phyloP scores from a whole-genome alignment of 169 alveolate species.

The Cryptosporidium andersoni region DNA sequence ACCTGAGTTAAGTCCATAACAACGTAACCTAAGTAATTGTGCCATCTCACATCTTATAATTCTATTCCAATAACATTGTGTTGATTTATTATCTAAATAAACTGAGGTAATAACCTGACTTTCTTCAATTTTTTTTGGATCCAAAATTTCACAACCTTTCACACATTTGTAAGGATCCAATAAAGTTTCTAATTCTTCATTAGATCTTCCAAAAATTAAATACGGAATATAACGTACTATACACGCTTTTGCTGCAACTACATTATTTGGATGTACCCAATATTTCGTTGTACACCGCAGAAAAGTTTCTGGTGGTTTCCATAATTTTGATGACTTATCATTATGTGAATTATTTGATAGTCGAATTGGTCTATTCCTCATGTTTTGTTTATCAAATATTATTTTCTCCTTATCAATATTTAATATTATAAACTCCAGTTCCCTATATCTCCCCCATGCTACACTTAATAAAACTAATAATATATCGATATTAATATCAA shows the following conservation, averaged over 20 bases:
- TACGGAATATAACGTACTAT: constrained; percentile 81
- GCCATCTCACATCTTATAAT: constrained; percentile 81
- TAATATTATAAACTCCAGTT: neutral
- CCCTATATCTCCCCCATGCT: constrained; percentile 76
- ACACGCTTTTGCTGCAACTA: constrained; percentile 78
- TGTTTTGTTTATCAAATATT: neutral
- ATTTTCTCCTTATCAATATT: neutral
- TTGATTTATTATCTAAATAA: constrained; percentile 77
- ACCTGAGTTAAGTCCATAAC: constrained; percentile 80
- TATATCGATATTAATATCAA: constrained; percentile 78
- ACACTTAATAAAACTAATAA: constrained; percentile 77
- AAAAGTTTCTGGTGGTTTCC: constrained; percentile 84
- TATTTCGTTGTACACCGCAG: constrained; percentile 80
- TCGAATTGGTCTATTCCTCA: neutral
- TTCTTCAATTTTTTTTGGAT: constrained; percentile 71
- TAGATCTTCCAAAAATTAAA: constrained; percentile 79
- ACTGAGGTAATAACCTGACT: constrained; percentile 81
- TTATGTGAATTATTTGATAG: neutral
- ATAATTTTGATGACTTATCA: constrained; percentile 36
- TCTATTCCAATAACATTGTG: constrained; percentile 77
- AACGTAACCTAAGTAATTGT: constrained; percentile 79
- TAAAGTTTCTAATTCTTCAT: constrained; percentile 74
- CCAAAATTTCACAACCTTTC: constrained; percentile 10
- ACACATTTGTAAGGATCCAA: constrained; percentile 69
- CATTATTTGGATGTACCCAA: constrained; percentile 79